Percentiles rank a stretch among this genome's conserved stretches.
Evolutionary conservation across 208 protist genomes (phyloP).

Genomic region (Trypanosoma brucei): DNA sequence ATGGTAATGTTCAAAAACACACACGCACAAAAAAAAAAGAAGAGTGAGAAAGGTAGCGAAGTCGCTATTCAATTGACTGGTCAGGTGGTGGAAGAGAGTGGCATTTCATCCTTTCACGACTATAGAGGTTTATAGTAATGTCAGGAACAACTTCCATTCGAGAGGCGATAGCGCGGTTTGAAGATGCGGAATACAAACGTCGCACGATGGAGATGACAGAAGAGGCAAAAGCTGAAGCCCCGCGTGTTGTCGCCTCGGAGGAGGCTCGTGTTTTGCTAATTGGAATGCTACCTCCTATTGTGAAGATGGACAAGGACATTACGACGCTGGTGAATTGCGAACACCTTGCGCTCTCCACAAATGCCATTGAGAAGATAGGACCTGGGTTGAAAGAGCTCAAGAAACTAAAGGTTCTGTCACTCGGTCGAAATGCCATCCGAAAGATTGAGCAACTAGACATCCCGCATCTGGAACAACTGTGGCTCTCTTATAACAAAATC

Average conservation of each 20-base stretch:
- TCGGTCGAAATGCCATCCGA: conserved; percentile 93
- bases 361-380: conserved; percentile 93
- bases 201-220: conserved; percentile 38
- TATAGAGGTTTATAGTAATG: conserved; percentile 20
- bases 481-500: conserved; percentile 95
- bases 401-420: conserved; percentile 90
- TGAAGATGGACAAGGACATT: conserved; percentile 93
- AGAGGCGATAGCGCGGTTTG: conserved; percentile 78
- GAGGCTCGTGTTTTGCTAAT: conserved; percentile 83
- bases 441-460: conserved; percentile 94
- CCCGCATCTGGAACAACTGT: conserved; percentile 92
- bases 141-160: conserved; percentile 56
- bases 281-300: conserved; percentile 88
- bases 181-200: conserved; percentile 63
- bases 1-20: too few relatives aligned
- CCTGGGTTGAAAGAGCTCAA: conserved; percentile 88
- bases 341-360: conserved; percentile 91
- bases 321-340: conserved; percentile 79
- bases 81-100: too few relatives aligned
- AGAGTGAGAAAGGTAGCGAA: too few relatives aligned
- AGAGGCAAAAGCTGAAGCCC: conserved; percentile 46
- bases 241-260: conserved; percentile 69
- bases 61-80: too few relatives aligned
- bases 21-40: too few relatives aligned
- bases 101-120: too few relatives aligned